Evolutionary conservation across 208 protist species (phyloP), one percentile per base, ranked within the genome.

Genomic region (Lotmaria passim): DNA sequence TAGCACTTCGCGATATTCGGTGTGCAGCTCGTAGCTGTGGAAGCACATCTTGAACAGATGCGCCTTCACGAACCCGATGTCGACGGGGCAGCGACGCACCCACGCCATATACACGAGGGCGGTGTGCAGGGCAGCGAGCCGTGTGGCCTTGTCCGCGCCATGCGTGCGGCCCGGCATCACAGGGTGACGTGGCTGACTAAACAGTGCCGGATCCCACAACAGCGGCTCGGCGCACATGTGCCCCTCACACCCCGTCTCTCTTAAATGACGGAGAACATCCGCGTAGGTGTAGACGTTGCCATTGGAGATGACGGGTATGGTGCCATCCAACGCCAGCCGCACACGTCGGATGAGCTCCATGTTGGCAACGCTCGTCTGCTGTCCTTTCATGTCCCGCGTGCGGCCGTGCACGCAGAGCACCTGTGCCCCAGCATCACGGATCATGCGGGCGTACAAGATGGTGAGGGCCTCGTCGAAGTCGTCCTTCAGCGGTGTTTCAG

Each of bases 221-320:
- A 97, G 79, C 21, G 87, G 80, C 64, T 96, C 90, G 1, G 94
- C 92, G 34, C 89, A 95, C 91, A 97, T 97, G 70, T 94, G 81
- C 3, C 85, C 94, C 33, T 97, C 91, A 33, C 79, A 85, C 10
- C 57, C 38, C 26, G 88, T 95, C 17, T 53, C 46, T 17, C 44
- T 38, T 39, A 97, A 30, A 41, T 85, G 63, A 15, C 48, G 19
- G 28, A 47, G n/a, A 15, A 97, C 82, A 57, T 98, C 94, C 12
- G 62, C 78, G 65, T 78, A 91, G 19, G 48, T 75, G 34, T 82
- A 74, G 23, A 98, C 81, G 73, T 97, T 97, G 23, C 93, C 94
- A 64, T 98, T 98, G 12, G 86, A 79, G 72, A 98, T 83, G 23
- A 98, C 77, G 1, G 93, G 91, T 23, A 98, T 83, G 43, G 52